Conservation (phyloP, 2,329 filamentous ascomycete species). For the Blastomyces percursus region DNA sequence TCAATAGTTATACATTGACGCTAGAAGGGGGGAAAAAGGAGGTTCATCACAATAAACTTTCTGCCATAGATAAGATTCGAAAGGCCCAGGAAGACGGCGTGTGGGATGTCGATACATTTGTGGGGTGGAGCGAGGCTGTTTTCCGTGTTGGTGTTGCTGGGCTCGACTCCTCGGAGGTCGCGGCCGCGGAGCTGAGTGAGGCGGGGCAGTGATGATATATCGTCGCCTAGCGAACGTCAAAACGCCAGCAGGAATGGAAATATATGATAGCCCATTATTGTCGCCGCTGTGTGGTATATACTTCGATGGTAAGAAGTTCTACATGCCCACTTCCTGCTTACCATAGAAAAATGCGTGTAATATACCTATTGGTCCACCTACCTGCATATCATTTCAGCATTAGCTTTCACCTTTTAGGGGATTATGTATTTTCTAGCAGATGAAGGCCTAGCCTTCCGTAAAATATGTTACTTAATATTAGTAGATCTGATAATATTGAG, state of each 20-base stretch:
- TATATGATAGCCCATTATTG: background rate
- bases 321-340: background rate
- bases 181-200: slow-evolving; percentile 20
- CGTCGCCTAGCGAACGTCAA: background rate
- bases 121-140: slow-evolving; percentile 49
- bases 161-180: slow-evolving; percentile 17
- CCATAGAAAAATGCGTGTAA: background rate
- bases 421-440: background rate
- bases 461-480: background rate
- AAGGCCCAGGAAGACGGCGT: slow-evolving; percentile 51
- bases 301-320: background rate
- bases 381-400: background rate
- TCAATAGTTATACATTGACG: slow-evolving; percentile 41
- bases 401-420: background rate
- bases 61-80: slow-evolving; percentile 38
- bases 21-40: slow-evolving; percentile 22
- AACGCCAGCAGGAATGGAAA: slow-evolving; percentile 9
- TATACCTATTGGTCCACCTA: background rate
- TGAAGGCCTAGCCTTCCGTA: background rate
- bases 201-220: background rate
- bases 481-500: background rate
- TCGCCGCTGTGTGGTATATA: background rate
- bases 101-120: slow-evolving; percentile 55
- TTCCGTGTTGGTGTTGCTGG: slow-evolving; percentile 45
- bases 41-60: slow-evolving; percentile 22